phyloP scores from a whole-genome alignment of 176 grass and related monocot genomes.

The Lolium perenne region DNA sequence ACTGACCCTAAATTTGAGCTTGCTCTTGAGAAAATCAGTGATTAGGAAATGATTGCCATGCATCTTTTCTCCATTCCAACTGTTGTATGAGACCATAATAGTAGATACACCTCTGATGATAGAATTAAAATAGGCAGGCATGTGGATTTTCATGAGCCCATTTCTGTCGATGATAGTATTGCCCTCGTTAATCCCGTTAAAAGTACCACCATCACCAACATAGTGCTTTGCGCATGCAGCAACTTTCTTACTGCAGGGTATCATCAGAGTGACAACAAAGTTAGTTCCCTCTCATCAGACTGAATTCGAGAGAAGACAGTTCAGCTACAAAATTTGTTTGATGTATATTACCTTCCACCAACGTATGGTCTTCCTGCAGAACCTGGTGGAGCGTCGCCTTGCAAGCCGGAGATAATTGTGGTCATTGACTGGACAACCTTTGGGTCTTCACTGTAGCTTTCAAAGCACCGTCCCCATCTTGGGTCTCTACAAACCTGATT shows the following conservation, averaged over 20 bases:
- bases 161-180: constrained; percentile 59
- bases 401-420: constrained; percentile 66
- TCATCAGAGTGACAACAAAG: neutral
- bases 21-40: constrained; percentile 79
- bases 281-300: neutral
- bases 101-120: constrained; percentile 48
- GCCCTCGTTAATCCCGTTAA: constrained; percentile 65
- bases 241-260: constrained; percentile 61
- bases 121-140: constrained; percentile 73
- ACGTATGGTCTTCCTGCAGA: constrained; percentile 58
- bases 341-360: constrained; percentile 52
- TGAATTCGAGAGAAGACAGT: neutral
- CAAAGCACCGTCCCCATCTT: constrained; percentile 31
- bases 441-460: constrained; percentile 88
- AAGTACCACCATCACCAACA: constrained; percentile 76
- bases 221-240: constrained; percentile 79
- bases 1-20: constrained; percentile 73
- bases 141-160: constrained; percentile 65
- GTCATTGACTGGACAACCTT: constrained; percentile 67
- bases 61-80: constrained; percentile 79
- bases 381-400: constrained; percentile 56
- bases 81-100: constrained; percentile 74
- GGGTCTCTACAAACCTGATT: too few species aligned
- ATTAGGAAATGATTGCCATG: constrained; percentile 65
- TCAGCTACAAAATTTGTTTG: neutral